These are phyloP conservation scores for Fusarium burgessii DNA, from an alignment of 2,329 filamentous ascomycete species.

Conservation along the genomic window DNA sequence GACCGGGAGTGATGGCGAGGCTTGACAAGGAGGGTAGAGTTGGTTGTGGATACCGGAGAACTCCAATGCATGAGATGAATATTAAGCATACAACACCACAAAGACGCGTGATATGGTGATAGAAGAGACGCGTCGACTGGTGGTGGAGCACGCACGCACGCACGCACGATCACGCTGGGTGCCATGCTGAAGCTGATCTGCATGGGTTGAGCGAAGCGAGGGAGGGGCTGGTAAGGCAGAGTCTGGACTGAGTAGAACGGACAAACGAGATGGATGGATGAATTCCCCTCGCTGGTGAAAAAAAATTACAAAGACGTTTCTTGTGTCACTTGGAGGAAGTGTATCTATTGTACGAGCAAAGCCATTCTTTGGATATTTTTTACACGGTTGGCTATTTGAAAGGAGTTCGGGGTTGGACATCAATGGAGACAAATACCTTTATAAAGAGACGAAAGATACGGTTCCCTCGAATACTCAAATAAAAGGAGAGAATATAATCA, in stretches of 20 bases:
- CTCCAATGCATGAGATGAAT: slow-evolving; percentile 16
- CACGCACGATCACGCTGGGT: neutral
- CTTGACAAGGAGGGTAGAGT: slow-evolving; percentile 26
- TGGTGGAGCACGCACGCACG: slow-evolving; percentile 17
- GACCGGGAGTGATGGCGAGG: slow-evolving; percentile 32
- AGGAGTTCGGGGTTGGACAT: neutral
- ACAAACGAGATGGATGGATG: slow-evolving; percentile 31
- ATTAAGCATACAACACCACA: slow-evolving; percentile 39
- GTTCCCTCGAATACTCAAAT: neutral
- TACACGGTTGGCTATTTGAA: neutral
- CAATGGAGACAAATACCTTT: neutral
- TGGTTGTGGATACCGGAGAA: slow-evolving; percentile 28
- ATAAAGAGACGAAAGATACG: neutral
- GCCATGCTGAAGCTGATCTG: slow-evolving; percentile 21
- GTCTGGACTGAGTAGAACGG: neutral
- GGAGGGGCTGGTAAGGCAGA: slow-evolving; percentile 13
- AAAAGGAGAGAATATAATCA: neutral
- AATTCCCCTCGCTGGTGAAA: slow-evolving; percentile 34
- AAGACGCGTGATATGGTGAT: slow-evolving; percentile 42
- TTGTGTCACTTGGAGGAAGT: neutral
- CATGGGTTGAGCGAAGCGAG: slow-evolving; percentile 26
- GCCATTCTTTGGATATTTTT: neutral
- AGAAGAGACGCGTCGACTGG: slow-evolving; percentile 37
- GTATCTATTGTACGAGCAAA: neutral
- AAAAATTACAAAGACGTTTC: slow-evolving; percentile 2